Percentiles rank a stretch among this genome's conserved stretches.
These are phyloP conservation scores for Trichodelitschia bisporula DNA, from an alignment of 495 filamentous ascomycete genomes.

Conservation along the genomic window DNA sequence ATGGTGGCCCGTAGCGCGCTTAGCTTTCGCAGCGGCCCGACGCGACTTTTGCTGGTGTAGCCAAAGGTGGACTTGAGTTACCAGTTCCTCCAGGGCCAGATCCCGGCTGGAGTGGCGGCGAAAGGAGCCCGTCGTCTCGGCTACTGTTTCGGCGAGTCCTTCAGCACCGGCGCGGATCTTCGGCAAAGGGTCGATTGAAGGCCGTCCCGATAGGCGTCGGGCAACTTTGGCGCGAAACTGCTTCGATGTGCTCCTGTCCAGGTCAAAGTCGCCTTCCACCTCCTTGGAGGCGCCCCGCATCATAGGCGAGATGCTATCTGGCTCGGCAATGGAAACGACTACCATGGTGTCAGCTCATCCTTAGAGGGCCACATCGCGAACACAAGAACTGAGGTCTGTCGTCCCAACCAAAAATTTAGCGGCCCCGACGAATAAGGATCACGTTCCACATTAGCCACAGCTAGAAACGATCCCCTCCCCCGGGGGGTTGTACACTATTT, in stretches of 20 bases:
- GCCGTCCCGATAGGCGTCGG: slow-evolving; percentile 12
- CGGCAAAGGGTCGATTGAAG: slow-evolving; percentile 4
- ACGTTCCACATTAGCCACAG: too few relatives aligned
- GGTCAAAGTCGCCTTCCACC: slow-evolving; percentile 11
- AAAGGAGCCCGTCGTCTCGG: neutral
- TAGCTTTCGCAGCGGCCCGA: slow-evolving; percentile 16
- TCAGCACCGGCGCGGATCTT: slow-evolving; percentile 2
- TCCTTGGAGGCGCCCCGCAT: slow-evolving; percentile 15
- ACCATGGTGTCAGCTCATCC: neutral
- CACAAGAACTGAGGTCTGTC: too few relatives aligned
- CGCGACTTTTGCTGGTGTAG: slow-evolving; percentile 50
- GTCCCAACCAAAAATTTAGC: too few relatives aligned
- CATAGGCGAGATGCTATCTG: slow-evolving; percentile 16
- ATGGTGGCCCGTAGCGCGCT: neutral
- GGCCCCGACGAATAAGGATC: too few relatives aligned
- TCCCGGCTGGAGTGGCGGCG: neutral
- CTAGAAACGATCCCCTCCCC: too few relatives aligned
- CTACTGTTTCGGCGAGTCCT: neutral
- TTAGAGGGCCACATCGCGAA: too few relatives aligned
- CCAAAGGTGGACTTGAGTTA: slow-evolving; percentile 58
- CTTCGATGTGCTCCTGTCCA: slow-evolving; percentile 8
- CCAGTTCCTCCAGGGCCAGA: slow-evolving; percentile 22
- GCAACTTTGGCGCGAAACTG: slow-evolving; percentile 10
- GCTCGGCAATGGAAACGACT: slow-evolving; percentile 15
- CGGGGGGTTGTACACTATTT: too few relatives aligned